Evolutionary conservation across 2,329 filamentous ascomycete species (phyloP).

Genomic region (Magnaporthiopsis rhizophila): DNA sequence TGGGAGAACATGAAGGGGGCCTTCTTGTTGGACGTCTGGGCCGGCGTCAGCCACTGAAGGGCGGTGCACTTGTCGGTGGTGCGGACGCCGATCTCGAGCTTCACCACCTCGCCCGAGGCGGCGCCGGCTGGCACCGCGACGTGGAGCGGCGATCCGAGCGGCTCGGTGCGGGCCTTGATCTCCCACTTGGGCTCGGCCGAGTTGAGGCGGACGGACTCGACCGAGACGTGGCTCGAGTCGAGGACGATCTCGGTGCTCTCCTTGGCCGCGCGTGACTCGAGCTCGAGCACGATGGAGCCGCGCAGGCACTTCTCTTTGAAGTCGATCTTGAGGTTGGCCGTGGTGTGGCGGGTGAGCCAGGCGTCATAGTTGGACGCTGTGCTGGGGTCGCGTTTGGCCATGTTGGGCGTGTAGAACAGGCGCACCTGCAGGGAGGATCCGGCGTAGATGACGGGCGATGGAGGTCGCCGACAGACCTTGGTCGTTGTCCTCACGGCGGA

Average conservation of each 20-base stretch:
- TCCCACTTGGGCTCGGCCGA: constrained; percentile 58
- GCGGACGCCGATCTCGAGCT: constrained; percentile 58
- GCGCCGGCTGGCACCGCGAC: constrained; percentile 51
- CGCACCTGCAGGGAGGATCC: constrained; percentile 9
- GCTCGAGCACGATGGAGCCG: constrained; percentile 67
- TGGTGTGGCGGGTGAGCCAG: constrained; percentile 78
- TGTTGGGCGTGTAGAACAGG: constrained; percentile 19
- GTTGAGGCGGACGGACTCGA: constrained; percentile 64
- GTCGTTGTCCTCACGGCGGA: background rate
- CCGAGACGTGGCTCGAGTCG: constrained; percentile 77
- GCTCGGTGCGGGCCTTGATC: constrained; percentile 60
- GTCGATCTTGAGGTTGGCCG: constrained; percentile 72
- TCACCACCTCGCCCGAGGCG: constrained; percentile 42
- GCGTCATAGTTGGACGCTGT: constrained; percentile 87
- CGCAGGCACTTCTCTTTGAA: constrained; percentile 71
- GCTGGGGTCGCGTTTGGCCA: constrained; percentile 65
- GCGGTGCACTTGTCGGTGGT: constrained; percentile 88
- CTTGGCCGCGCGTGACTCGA: constrained; percentile 69
- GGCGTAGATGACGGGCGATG: background rate
- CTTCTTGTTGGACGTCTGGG: constrained; percentile 91
- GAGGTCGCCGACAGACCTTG: too few relatives aligned
- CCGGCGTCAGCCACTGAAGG: constrained; percentile 88
- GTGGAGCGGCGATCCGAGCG: constrained; percentile 65
- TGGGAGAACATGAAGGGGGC: constrained; percentile 98
- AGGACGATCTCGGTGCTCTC: constrained; percentile 71